These are phyloP conservation scores for Aquilaria sinensis DNA, from an alignment of 345 rosid species.

Conservation along the genomic window DNA sequence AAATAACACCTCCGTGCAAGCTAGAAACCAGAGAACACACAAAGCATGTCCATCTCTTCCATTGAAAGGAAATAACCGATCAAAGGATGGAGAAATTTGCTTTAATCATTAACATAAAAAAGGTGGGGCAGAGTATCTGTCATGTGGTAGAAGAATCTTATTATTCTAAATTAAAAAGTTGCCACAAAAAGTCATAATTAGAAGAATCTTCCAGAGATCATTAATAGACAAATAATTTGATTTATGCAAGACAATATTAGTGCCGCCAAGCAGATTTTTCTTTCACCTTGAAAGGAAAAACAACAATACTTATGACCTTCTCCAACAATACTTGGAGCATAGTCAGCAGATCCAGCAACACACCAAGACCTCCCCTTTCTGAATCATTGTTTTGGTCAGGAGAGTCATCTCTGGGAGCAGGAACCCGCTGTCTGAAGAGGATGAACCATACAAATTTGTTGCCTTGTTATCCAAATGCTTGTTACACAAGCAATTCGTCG, in stretches of 20 bases:
- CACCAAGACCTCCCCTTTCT: slow-evolving; percentile 38
- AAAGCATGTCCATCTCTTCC: too few relatives aligned
- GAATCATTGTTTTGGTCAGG: slow-evolving; percentile 20
- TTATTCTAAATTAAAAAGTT: too few relatives aligned
- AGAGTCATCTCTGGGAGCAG: slow-evolving; percentile 51
- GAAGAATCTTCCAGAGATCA: background rate
- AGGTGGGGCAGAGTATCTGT: too few relatives aligned
- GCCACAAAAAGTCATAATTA: too few relatives aligned
- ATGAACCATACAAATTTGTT: background rate
- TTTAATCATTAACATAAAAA: too few relatives aligned
- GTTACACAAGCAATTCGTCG: background rate
- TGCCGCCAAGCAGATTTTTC: background rate
- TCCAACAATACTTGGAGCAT: slow-evolving; percentile 41
- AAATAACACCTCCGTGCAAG: background rate
- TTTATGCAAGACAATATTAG: background rate
- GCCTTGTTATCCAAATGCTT: background rate
- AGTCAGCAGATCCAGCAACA: slow-evolving; percentile 39
- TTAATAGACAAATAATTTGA: too few relatives aligned
- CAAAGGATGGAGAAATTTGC: too few relatives aligned
- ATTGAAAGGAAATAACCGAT: too few relatives aligned
- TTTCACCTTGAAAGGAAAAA: background rate
- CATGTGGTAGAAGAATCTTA: too few relatives aligned
- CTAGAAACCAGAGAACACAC: too few relatives aligned
- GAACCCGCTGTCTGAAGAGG: slow-evolving; percentile 73
- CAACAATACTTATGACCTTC: background rate